Base-by-base conservation (phyloP, 2,329 filamentous ascomycete genomes). In the Fusarium piperis region DNA sequence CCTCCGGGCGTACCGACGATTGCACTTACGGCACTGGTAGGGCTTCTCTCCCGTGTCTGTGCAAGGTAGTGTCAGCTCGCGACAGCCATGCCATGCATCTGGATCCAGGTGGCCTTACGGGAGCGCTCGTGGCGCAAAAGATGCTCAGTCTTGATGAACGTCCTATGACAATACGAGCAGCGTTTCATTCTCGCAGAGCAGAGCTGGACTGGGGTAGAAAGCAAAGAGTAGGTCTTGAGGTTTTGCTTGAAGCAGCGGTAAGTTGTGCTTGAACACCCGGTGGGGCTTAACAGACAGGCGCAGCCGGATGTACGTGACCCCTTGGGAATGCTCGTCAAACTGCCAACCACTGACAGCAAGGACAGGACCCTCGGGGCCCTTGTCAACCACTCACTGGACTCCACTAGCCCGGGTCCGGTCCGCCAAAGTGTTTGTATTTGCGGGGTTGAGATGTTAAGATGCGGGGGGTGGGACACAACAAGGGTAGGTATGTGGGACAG, bases 31-130 rank as follows among this genome's bases (percentile, higher is more conserved):
- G 6, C 68, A 71, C 20, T 61, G 38, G 16, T 64, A 71, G 13
- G 68, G 68, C 33, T 71, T 71, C 35, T 70, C 68, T 12, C 68
- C 68, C 2, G 68, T 71, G 11, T 71, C 68, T 71, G 15, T 23
- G 16, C 15, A 28, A n/a, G 15, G 10, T 38, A 18, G 23, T 15
- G n/a, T 32, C 30, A 59, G 55, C 23, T 48, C 6, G 23, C 44
- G 12, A 41, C 20, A 59, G 9, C 5, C 28, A n/a, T 30, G 9
- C 5, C 28, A n/a, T 30, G 26, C 23, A 38, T 16, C 6, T 12
- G 2, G 11, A 16, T 9, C 6, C 10, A 11, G 35, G 26, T 20
- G 6, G 6, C 13, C 28, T 58, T 26, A 66, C 64, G 64, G 26
- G 64, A 66, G 6, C 64, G 52, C 53, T 66, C 64, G 53, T 66